A percentile compares a stretch with the other conserved stretches of the same genome.
phyloP scores from a whole-genome alignment of 345 rosid genomes.

The Litchi chinensis region DNA sequence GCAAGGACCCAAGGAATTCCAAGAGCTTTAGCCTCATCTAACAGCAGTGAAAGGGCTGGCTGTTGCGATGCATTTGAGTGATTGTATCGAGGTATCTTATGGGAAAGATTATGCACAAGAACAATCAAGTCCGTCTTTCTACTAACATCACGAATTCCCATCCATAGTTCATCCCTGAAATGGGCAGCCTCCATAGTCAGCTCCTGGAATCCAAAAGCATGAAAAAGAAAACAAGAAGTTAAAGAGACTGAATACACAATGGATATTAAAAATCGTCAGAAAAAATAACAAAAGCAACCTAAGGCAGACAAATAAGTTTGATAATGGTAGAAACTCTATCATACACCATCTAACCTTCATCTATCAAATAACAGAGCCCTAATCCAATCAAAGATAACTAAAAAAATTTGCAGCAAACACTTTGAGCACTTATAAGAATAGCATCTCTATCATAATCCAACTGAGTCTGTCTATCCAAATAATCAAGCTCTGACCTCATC shows the following conservation, averaged over 20 bases:
- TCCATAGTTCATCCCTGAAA: conserved; percentile 92
- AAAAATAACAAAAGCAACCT: neutral
- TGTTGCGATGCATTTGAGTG: conserved; percentile 45
- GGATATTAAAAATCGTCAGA: neutral
- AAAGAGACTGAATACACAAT: neutral
- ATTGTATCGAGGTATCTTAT: conserved; percentile 74
- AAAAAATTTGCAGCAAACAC: neutral
- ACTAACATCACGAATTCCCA: conserved; percentile 75
- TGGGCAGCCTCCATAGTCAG: conserved; percentile 64
- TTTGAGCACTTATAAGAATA: neutral
- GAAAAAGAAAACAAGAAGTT: neutral
- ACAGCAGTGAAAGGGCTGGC: conserved; percentile 79
- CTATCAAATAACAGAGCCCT: neutral
- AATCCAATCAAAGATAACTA: neutral
- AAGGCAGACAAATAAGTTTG: neutral
- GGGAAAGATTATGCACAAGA: conserved; percentile 94
- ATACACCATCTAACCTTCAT: neutral
- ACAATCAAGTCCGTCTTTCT: conserved; percentile 81
- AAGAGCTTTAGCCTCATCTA: conserved; percentile 89
- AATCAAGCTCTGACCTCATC: neutral
- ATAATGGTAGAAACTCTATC: neutral
- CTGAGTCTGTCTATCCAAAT: neutral
- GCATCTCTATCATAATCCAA: neutral
- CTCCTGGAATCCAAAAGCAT: conserved; percentile 50
- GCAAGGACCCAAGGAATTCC: conserved; percentile 98